Conservation (phyloP, 495 filamentous ascomycete species). For the Hypoxylon crocopeplum region DNA sequence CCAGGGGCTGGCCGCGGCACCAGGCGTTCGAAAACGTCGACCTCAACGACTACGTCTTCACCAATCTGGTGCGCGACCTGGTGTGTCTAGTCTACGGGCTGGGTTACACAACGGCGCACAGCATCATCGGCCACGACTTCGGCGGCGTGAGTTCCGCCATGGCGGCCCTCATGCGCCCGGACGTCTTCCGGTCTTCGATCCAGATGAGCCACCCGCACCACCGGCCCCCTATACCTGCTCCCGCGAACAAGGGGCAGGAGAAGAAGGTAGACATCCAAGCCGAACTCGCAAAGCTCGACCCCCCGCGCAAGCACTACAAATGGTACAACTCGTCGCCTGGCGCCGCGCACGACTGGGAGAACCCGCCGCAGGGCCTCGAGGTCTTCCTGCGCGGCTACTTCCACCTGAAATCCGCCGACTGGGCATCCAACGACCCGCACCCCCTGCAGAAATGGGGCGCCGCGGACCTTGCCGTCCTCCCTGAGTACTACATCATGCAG, state of each 20-base stretch:
- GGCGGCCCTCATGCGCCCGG: slow-evolving; percentile 67
- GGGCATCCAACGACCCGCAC: slow-evolving; percentile 59
- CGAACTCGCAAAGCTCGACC: slow-evolving; percentile 57
- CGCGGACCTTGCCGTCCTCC: slow-evolving; percentile 61
- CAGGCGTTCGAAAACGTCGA: slow-evolving; percentile 58
- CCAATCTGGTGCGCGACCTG: slow-evolving; percentile 66
- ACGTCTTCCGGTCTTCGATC: slow-evolving; percentile 63
- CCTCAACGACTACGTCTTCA: slow-evolving; percentile 62
- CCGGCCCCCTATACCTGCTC: slow-evolving; percentile 26
- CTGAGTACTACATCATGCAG: slow-evolving; percentile 74
- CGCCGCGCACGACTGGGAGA: slow-evolving; percentile 66
- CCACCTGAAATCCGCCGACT: slow-evolving; percentile 70
- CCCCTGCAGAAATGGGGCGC: slow-evolving; percentile 63
- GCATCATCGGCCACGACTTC: slow-evolving; percentile 72
- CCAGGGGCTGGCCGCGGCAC: slow-evolving; percentile 63
- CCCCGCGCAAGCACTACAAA: slow-evolving; percentile 71
- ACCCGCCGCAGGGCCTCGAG: slow-evolving; percentile 58
- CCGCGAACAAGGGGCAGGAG: background rate
- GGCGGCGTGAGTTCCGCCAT: slow-evolving; percentile 65
- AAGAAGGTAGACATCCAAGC: slow-evolving; percentile 57
- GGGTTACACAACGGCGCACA: slow-evolving; percentile 63
- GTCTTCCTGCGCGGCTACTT: slow-evolving; percentile 71
- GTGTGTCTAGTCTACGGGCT: slow-evolving; percentile 66
- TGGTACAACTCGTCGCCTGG: slow-evolving; percentile 68
- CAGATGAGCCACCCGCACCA: slow-evolving; percentile 58